Evolutionary conservation across 2,329 filamentous ascomycete genomes (phyloP).

Genomic region (Xylaria sp.): DNA sequence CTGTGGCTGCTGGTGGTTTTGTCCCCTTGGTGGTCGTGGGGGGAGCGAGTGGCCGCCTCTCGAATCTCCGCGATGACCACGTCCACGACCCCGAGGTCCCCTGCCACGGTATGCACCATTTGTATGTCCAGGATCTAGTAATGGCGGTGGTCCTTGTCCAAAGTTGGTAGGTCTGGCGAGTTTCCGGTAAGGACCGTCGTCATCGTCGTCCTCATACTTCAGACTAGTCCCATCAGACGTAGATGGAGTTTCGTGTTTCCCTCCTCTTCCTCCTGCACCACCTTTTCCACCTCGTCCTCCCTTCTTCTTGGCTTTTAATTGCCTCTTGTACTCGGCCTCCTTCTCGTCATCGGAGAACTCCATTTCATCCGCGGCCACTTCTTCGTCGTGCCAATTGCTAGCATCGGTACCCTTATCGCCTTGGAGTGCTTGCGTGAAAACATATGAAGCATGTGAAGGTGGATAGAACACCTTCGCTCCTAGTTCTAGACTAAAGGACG

Average conservation of each 20-base stretch:
- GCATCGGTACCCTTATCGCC: conserved; percentile 87
- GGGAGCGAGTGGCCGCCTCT: conserved; percentile 49
- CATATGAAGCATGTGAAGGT: conserved; percentile 74
- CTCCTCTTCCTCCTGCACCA: conserved; percentile 39
- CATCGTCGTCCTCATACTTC: conserved; percentile 68
- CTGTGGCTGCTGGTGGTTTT: conserved; percentile 40
- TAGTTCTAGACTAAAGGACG: conserved; percentile 65
- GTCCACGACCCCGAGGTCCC: conserved; percentile 44
- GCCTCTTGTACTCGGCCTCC: conserved; percentile 79
- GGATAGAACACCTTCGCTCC: conserved; percentile 80
- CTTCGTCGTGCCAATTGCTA: conserved; percentile 93
- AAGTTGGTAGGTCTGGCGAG: conserved; percentile 69
- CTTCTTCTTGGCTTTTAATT: conserved; percentile 67
- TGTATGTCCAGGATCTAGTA: conserved; percentile 44
- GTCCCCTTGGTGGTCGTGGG: conserved; percentile 33
- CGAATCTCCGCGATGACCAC: conserved; percentile 44
- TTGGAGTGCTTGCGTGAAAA: conserved; percentile 83
- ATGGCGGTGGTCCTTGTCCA: conserved; percentile 49
- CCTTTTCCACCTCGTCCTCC: conserved; percentile 44
- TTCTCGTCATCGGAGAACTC: conserved; percentile 98
- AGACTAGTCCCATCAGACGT: conserved; percentile 49
- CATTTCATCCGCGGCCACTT: conserved; percentile 80
- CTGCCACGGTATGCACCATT: conserved; percentile 45
- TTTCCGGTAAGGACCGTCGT: conserved; percentile 71
- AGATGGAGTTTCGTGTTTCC: conserved; percentile 42